Evolutionary conservation across 148 eudicot genomes (phyloP).

Genomic region (Rhododendron griersonianum): DNA sequence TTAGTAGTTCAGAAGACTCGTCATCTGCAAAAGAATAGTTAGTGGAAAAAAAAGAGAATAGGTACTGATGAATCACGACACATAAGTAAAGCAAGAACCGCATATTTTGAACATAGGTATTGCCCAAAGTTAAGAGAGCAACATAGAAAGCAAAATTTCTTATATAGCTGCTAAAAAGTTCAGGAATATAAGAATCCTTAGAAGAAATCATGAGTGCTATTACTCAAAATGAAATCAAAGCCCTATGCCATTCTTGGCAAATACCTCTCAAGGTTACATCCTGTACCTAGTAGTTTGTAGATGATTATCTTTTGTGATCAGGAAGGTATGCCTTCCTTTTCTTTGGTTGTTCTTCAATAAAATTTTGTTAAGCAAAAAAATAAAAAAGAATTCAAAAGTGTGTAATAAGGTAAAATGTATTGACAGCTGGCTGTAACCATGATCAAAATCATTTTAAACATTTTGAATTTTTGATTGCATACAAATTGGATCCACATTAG

Average conservation of each 20-base stretch:
- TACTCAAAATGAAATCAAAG: not conserved
- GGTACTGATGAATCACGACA: not conserved
- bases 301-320: not conserved
- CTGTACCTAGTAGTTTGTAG: not conserved
- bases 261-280: not conserved
- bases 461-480: not conserved
- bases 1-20: slow-evolving; percentile 37
- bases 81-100: not conserved
- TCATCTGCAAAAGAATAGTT: slow-evolving; percentile 35
- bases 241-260: not conserved
- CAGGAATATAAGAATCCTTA: not conserved
- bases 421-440: not conserved
- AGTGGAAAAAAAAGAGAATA: not conserved
- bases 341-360: not conserved
- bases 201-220: not conserved
- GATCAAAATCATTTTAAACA: not conserved
- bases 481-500: not conserved
- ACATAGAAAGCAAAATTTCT: not conserved
- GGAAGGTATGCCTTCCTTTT: not conserved
- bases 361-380: slow-evolving; percentile 63
- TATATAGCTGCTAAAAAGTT: not conserved
- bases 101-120: not conserved
- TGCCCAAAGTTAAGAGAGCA: not conserved
- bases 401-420: not conserved
- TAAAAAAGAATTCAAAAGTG: not conserved